Conservation (phyloP, 2,329 filamentous ascomycete species). For the Didymella pinodella region DNA sequence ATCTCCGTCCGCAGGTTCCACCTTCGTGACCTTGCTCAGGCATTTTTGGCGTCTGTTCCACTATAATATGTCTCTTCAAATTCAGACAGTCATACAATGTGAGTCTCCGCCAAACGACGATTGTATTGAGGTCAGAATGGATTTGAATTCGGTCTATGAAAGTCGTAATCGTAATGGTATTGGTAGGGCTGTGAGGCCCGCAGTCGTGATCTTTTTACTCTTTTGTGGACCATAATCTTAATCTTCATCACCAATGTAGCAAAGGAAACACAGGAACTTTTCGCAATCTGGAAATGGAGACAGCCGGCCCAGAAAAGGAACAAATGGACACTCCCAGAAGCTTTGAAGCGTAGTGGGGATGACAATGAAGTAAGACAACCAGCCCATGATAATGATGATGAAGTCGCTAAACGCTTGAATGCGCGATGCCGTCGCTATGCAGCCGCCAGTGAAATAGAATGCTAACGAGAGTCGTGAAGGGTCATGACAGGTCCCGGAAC, state of each 20-base stretch:
- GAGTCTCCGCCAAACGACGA: no score
- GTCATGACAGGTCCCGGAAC: slow-evolving; percentile 1
- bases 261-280: slow-evolving; percentile 17
- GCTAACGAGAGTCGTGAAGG: slow-evolving; percentile 32
- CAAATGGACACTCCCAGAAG: neutral
- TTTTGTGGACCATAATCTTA: slow-evolving; percentile 20
- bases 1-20: no score
- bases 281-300: slow-evolving; percentile 27
- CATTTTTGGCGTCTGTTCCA: no score
- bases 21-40: no score
- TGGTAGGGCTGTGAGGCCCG: slow-evolving; percentile 19
- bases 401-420: slow-evolving; percentile 47
- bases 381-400: slow-evolving; percentile 21
- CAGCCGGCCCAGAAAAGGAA: slow-evolving; percentile 26
- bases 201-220: slow-evolving; percentile 25
- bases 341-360: neutral
- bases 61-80: no score
- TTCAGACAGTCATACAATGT: neutral
- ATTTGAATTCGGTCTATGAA: slow-evolving; percentile 12
- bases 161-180: slow-evolving; percentile 20
- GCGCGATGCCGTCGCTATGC: slow-evolving; percentile 50
- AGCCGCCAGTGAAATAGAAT: slow-evolving; percentile 29
- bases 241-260: slow-evolving; percentile 6
- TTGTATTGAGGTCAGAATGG: neutral
- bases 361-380: slow-evolving; percentile 18